Evolutionary conservation across 129 eudicot genomes (phyloP).

Genomic region (Scalesia atractyloides): DNA sequence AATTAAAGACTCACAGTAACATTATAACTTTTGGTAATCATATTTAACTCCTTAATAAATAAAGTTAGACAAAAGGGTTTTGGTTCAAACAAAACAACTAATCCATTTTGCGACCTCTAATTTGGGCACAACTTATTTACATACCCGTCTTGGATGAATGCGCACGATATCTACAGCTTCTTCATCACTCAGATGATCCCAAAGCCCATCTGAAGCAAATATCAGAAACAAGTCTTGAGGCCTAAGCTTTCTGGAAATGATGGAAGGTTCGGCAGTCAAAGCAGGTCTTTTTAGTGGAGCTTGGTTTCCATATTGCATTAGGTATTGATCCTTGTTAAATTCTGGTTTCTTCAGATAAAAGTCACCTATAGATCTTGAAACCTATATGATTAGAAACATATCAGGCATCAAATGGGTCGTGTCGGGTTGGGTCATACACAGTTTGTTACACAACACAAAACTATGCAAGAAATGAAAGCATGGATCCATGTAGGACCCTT

Average conservation of each 20-base stretch:
- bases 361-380: conserved; percentile 98
- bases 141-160: conserved; percentile 76
- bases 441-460: conserved; percentile 1
- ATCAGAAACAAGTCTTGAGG: conserved; percentile 78
- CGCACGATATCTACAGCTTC: conserved; percentile 74
- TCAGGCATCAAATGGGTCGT: conserved; percentile 18
- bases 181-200: conserved; percentile 90
- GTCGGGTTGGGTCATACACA: conserved; percentile 1
- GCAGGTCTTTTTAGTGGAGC: conserved; percentile 69
- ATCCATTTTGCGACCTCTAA: neutral
- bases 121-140: conserved; percentile 20
- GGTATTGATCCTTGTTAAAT: conserved; percentile 66
- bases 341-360: conserved; percentile 90
- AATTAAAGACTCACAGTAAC: too few relatives aligned
- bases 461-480: too few relatives aligned
- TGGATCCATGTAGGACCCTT: conserved; percentile 27
- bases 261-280: conserved; percentile 81
- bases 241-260: conserved; percentile 63
- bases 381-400: conserved; percentile 45
- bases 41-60: neutral
- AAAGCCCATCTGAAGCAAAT: conserved; percentile 95
- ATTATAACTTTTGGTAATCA: too few relatives aligned
- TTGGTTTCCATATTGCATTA: conserved; percentile 58
- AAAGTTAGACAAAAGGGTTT: neutral
- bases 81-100: neutral